A percentile compares a stretch with the other conserved stretches of the same genome.
Conservation (phyloP, 2,329 filamentous ascomycete species). For the Lecanicillium sp. region DNA sequence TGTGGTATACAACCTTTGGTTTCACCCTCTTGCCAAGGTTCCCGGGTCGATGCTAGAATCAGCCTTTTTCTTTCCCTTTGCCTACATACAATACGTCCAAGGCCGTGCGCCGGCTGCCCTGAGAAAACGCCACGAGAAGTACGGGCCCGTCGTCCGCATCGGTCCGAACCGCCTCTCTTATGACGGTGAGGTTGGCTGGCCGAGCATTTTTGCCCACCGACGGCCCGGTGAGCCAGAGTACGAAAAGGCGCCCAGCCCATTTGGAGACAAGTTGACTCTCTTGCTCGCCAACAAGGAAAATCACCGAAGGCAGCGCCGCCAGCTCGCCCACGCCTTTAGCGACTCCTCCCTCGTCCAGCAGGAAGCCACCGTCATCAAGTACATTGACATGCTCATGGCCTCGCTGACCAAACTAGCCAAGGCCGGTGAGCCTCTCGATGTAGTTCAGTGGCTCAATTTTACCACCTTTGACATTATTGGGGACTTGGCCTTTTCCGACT, state of each 20-base stretch:
- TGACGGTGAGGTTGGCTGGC: slow-evolving; percentile 24
- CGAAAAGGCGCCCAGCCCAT: slow-evolving; percentile 1
- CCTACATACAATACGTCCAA: slow-evolving; percentile 12
- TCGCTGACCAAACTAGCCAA: slow-evolving; percentile 12
- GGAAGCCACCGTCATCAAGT: slow-evolving; percentile 18
- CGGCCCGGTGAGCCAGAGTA: slow-evolving; percentile 13
- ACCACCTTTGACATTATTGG: slow-evolving; percentile 33
- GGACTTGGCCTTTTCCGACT: slow-evolving; percentile 33
- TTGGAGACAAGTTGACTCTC: slow-evolving; percentile 10
- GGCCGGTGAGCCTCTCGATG: slow-evolving; percentile 11
- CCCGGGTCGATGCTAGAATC: slow-evolving; percentile 18
- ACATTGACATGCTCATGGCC: slow-evolving; percentile 18
- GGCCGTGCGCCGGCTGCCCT: slow-evolving; percentile 14
- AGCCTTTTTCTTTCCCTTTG: slow-evolving; percentile 12
- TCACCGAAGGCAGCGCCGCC: slow-evolving; percentile 15
- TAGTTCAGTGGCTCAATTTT: slow-evolving; percentile 28
- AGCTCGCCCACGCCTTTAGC: slow-evolving; percentile 23
- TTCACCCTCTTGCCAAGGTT: slow-evolving; percentile 22
- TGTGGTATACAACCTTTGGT: slow-evolving; percentile 11
- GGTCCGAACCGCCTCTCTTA: slow-evolving; percentile 31
- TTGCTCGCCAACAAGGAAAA: slow-evolving; percentile 10
- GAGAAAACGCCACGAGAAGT: slow-evolving; percentile 16
- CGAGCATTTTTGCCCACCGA: slow-evolving; percentile 20
- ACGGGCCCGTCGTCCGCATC: slow-evolving; percentile 30
- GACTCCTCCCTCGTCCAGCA: slow-evolving; percentile 21